Percentiles rank a stretch among this genome's conserved stretches.
Evolutionary conservation across 768 basidiomycete genomes (phyloP).

Genomic region (Lentinula sp.): DNA sequence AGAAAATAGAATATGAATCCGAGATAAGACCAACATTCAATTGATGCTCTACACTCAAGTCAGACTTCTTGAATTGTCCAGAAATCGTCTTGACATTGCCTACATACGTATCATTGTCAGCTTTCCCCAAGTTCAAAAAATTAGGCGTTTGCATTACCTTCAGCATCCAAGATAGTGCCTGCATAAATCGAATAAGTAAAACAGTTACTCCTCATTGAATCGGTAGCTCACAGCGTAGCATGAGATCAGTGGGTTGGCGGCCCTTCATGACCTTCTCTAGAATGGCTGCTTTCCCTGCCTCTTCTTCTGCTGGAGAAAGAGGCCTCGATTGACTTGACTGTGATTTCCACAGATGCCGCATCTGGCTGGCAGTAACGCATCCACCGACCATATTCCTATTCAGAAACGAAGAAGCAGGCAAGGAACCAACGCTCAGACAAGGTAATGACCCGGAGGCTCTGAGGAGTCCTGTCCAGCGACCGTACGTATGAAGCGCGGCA

Average conservation of each 20-base stretch:
- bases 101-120: slow-evolving; percentile 30
- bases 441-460: not conserved
- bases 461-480: not conserved
- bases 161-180: slow-evolving; percentile 86
- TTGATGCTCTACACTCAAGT: slow-evolving; percentile 81
- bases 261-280: slow-evolving; percentile 84
- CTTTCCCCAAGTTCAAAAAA: slow-evolving; percentile 7
- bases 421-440: not conserved
- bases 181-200: slow-evolving; percentile 12
- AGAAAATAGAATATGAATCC: slow-evolving; percentile 12
- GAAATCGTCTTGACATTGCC: slow-evolving; percentile 85
- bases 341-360: not conserved
- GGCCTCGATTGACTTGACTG: not conserved
- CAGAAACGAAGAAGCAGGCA: not conserved
- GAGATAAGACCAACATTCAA: slow-evolving; percentile 65
- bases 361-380: not conserved
- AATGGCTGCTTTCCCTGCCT: slow-evolving; percentile 64
- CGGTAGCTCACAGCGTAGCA: slow-evolving; percentile 74
- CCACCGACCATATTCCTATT: not conserved
- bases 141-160: slow-evolving; percentile 42
- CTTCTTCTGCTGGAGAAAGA: slow-evolving; percentile 41
- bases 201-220: slow-evolving; percentile 6
- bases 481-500: not conserved
- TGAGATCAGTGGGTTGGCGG: slow-evolving; percentile 82
- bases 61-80: slow-evolving; percentile 85